Evolutionary conservation across 495 filamentous ascomycete genomes (phyloP).

Genomic region (Trichoderma parareesei): DNA sequence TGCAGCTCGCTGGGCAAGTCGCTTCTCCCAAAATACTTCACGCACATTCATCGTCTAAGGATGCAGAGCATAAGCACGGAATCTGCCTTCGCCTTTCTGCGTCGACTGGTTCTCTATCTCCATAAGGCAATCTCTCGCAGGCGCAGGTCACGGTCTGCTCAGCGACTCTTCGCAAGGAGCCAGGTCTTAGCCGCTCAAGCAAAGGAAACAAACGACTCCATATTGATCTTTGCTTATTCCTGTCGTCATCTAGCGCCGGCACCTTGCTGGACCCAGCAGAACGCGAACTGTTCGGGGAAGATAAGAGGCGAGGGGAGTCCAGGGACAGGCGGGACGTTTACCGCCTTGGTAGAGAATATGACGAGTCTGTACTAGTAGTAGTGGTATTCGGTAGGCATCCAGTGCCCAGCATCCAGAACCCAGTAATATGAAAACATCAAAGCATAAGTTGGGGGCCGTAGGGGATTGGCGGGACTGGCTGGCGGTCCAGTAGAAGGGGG

Average conservation of each 20-base stretch:
- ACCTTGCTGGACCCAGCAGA: background rate
- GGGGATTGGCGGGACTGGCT: background rate
- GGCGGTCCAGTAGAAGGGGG: background rate
- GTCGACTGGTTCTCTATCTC: background rate
- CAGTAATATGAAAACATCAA: too few species aligned
- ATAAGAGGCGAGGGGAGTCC: background rate
- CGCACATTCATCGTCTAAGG: background rate
- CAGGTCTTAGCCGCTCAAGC: background rate
- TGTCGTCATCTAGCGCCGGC: constrained; percentile 9
- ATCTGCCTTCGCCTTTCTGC: background rate
- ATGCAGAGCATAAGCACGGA: background rate
- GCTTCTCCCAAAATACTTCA: background rate
- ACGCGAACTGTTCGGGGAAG: background rate
- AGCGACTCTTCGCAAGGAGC: background rate
- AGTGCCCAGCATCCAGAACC: background rate
- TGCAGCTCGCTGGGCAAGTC: background rate
- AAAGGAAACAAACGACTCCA: background rate
- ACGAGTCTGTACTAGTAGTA: background rate
- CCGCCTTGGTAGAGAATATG: background rate
- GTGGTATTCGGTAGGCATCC: background rate
- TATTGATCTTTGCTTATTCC: background rate
- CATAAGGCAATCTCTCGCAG: background rate
- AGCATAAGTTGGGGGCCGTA: background rate
- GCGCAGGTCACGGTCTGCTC: background rate
- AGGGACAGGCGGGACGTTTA: background rate